Evolutionary conservation across 768 basidiomycete genomes (phyloP).

Genomic region (Amanita fuliginea): DNA sequence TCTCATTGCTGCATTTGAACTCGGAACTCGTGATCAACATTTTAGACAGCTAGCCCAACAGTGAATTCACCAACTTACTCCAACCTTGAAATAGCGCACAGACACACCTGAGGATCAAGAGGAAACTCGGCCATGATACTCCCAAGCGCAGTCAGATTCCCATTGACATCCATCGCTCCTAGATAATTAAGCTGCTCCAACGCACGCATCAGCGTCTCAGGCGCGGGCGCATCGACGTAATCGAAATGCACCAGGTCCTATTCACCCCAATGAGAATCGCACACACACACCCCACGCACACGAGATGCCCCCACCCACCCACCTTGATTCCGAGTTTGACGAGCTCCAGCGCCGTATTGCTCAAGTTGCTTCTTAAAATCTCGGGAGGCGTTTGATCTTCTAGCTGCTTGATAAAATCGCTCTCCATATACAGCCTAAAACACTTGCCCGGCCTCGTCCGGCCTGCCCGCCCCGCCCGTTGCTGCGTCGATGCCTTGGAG

Average conservation of each 20-base stretch:
- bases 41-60: conserved; percentile 58
- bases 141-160: conserved; percentile 79
- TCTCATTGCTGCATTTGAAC: conserved; percentile 93
- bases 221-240: conserved; percentile 88
- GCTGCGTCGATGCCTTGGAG: conserved; percentile 81
- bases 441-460: conserved; percentile 88
- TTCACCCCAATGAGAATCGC: neutral
- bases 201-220: conserved; percentile 95
- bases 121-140: conserved; percentile 97
- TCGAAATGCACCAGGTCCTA: conserved; percentile 82
- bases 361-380: conserved; percentile 86
- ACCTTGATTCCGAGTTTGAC: conserved; percentile 91
- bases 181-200: conserved; percentile 89
- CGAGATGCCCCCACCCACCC: conserved; percentile 21
- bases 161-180: conserved; percentile 88
- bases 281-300: neutral
- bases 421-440: conserved; percentile 84
- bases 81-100: neutral
- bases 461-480: conserved; percentile 87
- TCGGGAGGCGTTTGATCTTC: conserved; percentile 98
- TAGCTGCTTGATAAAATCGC: conserved; percentile 90
- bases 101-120: conserved; percentile 80
- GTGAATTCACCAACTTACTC: neutral
- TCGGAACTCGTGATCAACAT: conserved; percentile 92
- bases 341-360: conserved; percentile 86